These are phyloP conservation scores for Salix arbutifolia DNA, from an alignment of 345 rosid species.

Conservation along the genomic window DNA sequence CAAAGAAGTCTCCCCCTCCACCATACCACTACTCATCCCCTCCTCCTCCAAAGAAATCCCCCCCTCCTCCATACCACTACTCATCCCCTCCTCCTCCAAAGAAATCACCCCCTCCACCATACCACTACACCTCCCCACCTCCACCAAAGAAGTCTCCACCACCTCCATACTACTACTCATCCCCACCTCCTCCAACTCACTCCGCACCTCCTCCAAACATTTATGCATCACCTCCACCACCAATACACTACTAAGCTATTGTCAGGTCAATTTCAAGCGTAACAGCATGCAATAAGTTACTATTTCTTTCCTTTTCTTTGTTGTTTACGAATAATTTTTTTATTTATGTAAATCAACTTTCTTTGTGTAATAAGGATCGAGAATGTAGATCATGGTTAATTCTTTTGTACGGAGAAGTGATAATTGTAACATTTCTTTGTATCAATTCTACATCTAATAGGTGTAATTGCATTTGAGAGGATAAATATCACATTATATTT, in stretches of 20 bases:
- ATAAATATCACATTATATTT: not conserved
- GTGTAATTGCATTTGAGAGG: not conserved
- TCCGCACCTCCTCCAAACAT: conserved; percentile 9
- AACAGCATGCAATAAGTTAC: not conserved
- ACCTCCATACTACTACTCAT: conserved; percentile 5
- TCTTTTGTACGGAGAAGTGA: not conserved
- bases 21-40: conserved; percentile 18
- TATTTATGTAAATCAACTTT: too few relatives aligned
- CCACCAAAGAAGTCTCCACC: conserved; percentile 14
- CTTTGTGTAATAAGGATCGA: not conserved
- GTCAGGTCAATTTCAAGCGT: not conserved
- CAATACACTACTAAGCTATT: not conserved
- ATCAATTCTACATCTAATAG: not conserved
- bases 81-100: conserved; percentile 1
- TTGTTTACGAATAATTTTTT: too few relatives aligned
- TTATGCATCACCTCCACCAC: not conserved
- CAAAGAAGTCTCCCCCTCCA: not conserved
- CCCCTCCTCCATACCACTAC: conserved; percentile 18
- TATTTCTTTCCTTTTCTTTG: too few relatives aligned
- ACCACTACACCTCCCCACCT: conserved; percentile 9
- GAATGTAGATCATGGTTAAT: not conserved
- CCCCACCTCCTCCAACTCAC: conserved; percentile 15
- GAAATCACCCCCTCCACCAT: not conserved
- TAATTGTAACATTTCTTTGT: not conserved
- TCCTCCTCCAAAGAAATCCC: conserved; percentile 7